Conservation (phyloP, 495 filamentous ascomycete genomes). For the Annulohypoxylon moriforme region DNA sequence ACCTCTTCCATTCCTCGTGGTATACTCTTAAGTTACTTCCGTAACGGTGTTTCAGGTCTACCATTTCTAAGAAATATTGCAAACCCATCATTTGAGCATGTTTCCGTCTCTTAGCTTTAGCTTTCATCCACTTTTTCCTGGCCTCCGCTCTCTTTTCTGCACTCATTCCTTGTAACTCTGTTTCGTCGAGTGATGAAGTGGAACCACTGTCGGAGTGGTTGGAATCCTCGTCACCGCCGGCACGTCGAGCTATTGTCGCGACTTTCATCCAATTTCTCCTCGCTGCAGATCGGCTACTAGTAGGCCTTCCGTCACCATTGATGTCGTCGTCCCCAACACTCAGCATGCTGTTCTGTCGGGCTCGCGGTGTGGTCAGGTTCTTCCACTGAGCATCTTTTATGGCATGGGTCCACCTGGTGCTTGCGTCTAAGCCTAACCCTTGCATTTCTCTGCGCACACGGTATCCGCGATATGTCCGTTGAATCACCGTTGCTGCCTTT, state of each 20-base stretch:
- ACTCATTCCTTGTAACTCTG: slow-evolving; percentile 49
- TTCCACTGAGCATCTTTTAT: slow-evolving; percentile 73
- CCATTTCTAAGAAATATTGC: slow-evolving; percentile 93
- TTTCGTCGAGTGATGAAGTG: slow-evolving; percentile 47
- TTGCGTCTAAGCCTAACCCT: slow-evolving; percentile 72
- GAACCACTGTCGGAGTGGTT: slow-evolving; percentile 47
- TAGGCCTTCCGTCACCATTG: slow-evolving; percentile 28
- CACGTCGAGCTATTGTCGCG: slow-evolving; percentile 75
- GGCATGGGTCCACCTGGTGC: slow-evolving; percentile 75
- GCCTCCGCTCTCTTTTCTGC: slow-evolving; percentile 51
- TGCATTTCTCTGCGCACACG: slow-evolving; percentile 71
- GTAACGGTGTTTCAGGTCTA: slow-evolving; percentile 89
- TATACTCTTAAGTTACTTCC: slow-evolving; percentile 86
- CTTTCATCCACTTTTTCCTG: slow-evolving; percentile 56
- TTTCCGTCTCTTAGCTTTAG: slow-evolving; percentile 60
- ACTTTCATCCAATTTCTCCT: slow-evolving; percentile 80
- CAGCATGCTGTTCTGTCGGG: slow-evolving; percentile 46
- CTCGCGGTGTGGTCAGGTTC: slow-evolving; percentile 61
- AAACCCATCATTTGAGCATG: slow-evolving; percentile 84
- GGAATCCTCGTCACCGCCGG: slow-evolving; percentile 69
- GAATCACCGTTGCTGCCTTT: slow-evolving; percentile 65
- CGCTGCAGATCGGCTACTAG: slow-evolving; percentile 51
- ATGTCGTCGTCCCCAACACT: slow-evolving; percentile 15
- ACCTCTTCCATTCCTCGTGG: slow-evolving; percentile 83
- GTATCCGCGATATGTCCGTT: slow-evolving; percentile 79